Evolutionary conservation across 371 early-diverging fungal genomes (phyloP), one percentile per base, ranked within the genome.

Genomic region (Saksenaea oblongispora): DNA sequence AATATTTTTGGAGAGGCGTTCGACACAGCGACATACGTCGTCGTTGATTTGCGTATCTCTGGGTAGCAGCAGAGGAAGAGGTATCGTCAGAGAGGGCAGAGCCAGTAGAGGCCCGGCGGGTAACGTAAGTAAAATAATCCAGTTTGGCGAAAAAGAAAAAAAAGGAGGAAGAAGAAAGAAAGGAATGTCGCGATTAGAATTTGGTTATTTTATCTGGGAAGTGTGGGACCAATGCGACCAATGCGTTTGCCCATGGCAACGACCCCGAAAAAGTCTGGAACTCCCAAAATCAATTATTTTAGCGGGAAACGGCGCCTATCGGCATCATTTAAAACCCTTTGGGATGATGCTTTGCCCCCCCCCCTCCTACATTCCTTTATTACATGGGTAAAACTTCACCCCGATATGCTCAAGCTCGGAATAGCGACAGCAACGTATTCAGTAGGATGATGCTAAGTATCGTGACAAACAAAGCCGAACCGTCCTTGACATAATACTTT

Each of bases 91-190:
- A 55, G 7, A 55, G 31, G 31, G 64, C n/a, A 8, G 66, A 66
- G 36, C 65, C 65, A 35, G 65, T 65, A 5, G 65, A 65, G 56
- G 65, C 65, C 41, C 65, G 36, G 18, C 59, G 65, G 56, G 56
- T 41, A 60, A 37, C 54, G 42, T 59, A 65, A 22, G 53, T 60
- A 65, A 65, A 65, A 56, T 65, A 65, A 65, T 65, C 65, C 65
- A 65, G 47, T 18, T 41, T 60, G 61, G 44, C 26, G 26, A 34
- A 35, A 35, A 62, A n/a, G 55, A 17, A 28, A 37, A 35, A 54
- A 55, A 34, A 47, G 34, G 61, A 60, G 34, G 24, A 60, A 44
- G 14, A 41, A 18, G 58, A 57, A 57, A 57, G 41, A 35, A 18
- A 35, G 58, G 58, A 57, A 47, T 47, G 51, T 47, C 51, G 22